Conservation (phyloP, 2,329 filamentous ascomycete genomes). For the Blumeria graminis region DNA sequence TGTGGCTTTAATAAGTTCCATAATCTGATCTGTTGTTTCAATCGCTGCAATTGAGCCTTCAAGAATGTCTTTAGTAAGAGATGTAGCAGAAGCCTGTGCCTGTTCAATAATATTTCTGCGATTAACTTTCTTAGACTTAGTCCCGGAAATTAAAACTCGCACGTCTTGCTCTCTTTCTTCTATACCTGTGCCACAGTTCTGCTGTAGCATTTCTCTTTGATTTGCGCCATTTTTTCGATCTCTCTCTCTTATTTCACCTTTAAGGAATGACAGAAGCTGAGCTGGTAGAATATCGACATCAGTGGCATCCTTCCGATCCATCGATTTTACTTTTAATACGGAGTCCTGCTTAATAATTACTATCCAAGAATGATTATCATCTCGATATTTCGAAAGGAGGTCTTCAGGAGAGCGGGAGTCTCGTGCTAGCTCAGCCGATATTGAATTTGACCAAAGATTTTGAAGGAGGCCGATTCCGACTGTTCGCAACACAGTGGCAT, state of each 20-base stretch:
- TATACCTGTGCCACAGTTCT: slow-evolving; percentile 10
- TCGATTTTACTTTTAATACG: slow-evolving; percentile 55
- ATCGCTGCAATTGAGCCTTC: slow-evolving; percentile 67
- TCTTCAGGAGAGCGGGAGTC: slow-evolving; percentile 63
- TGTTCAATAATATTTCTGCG: slow-evolving; percentile 68
- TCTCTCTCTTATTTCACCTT: slow-evolving; percentile 57
- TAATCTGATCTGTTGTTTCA: slow-evolving; percentile 63
- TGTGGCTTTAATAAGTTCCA: slow-evolving; percentile 53
- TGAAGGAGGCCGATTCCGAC: slow-evolving; percentile 55
- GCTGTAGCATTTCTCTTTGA: slow-evolving; percentile 17
- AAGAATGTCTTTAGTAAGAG: slow-evolving; percentile 44
- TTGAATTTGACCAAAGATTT: slow-evolving; percentile 57
- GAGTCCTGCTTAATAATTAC: slow-evolving; percentile 63
- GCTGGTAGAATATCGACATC: slow-evolving; percentile 52
- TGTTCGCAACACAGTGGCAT: slow-evolving; percentile 48
- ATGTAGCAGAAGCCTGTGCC: slow-evolving; percentile 32
- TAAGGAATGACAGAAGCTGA: slow-evolving; percentile 59
- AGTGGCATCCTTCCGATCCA: slow-evolving; percentile 47
- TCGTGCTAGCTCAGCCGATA: slow-evolving; percentile 69
- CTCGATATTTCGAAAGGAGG: slow-evolving; percentile 48
- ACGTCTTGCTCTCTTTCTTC: slow-evolving; percentile 43
- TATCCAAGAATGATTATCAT: slow-evolving; percentile 64
- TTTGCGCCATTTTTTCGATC: slow-evolving; percentile 34
- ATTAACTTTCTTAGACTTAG: slow-evolving; percentile 78
- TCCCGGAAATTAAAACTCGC: slow-evolving; percentile 59